Evolutionary conservation across 768 basidiomycete genomes (phyloP).

Genomic region (Mycena metata): DNA sequence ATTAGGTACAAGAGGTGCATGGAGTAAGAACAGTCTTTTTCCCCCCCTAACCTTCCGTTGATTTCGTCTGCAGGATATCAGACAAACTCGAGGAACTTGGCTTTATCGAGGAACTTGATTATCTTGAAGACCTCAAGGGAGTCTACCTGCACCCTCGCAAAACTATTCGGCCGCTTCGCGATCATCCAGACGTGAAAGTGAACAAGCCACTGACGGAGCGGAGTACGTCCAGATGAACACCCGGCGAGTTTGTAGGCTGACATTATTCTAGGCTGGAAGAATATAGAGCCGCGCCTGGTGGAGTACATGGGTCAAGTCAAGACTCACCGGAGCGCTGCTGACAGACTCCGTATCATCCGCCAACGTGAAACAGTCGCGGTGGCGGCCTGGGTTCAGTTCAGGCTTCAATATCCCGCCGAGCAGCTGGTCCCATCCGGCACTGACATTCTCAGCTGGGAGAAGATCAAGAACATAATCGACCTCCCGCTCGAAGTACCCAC

Average conservation of each 20-base stretch:
- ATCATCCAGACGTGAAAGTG: slow-evolving; percentile 38
- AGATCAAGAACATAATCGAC: slow-evolving; percentile 37
- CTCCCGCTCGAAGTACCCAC: slow-evolving; percentile 23
- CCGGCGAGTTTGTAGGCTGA: not conserved
- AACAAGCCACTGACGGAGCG: slow-evolving; percentile 38
- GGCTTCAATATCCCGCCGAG: slow-evolving; percentile 33
- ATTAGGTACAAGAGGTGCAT: slow-evolving; percentile 30
- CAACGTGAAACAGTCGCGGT: slow-evolving; percentile 39
- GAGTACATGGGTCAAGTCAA: slow-evolving; percentile 45
- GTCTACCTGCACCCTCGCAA: not conserved
- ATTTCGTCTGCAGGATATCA: slow-evolving; percentile 17
- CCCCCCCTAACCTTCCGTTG: not conserved
- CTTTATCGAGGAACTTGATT: slow-evolving; percentile 32
- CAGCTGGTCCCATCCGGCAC: slow-evolving; percentile 44
- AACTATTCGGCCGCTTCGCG: slow-evolving; percentile 27
- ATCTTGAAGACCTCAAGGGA: not conserved
- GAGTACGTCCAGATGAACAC: slow-evolving; percentile 28
- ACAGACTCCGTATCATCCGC: slow-evolving; percentile 38
- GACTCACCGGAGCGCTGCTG: slow-evolving; percentile 36
- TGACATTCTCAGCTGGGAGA: slow-evolving; percentile 42
- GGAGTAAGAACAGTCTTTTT: slow-evolving; percentile 30
- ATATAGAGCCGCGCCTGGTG: slow-evolving; percentile 45
- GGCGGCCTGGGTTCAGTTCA: slow-evolving; percentile 42
- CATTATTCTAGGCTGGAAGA: slow-evolving; percentile 43
- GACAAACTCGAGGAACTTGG: slow-evolving; percentile 38